Conservation (phyloP, 208 protist species). For the Acanthamoeba culbertsoni region DNA sequence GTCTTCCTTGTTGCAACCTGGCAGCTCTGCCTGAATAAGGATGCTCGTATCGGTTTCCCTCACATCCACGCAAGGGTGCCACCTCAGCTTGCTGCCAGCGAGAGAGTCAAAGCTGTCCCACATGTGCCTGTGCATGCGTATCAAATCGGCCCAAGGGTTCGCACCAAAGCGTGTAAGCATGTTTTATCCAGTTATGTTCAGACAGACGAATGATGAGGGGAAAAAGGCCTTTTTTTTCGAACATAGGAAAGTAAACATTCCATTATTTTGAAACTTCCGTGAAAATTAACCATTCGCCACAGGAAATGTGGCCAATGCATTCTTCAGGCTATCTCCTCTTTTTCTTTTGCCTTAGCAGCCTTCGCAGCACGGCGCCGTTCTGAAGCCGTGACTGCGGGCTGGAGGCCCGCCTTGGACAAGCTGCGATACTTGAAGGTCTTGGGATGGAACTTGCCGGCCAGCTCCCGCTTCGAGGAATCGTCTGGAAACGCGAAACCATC, state of each 20-base stretch:
- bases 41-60: neutral
- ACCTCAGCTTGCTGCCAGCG: neutral
- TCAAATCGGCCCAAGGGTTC: too few species aligned
- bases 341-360: neutral
- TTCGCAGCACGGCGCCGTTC: too few species aligned
- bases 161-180: too few species aligned
- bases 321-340: neutral
- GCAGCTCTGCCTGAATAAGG: neutral
- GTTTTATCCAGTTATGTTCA: too few species aligned
- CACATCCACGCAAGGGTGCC: neutral
- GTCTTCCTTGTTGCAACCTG: neutral
- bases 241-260: too few species aligned
- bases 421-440: neutral
- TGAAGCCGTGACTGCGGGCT: too few species aligned
- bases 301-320: neutral
- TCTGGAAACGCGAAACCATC: neutral
- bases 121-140: too few species aligned
- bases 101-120: too few species aligned
- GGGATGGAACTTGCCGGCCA: neutral
- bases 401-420: neutral
- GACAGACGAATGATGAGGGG: too few species aligned
- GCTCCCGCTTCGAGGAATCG: neutral
- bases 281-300: too few species aligned
- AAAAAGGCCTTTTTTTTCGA: too few species aligned
- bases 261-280: too few species aligned